A percentile compares a stretch with the other conserved stretches of the same genome.
Evolutionary conservation across 352 stramenopile species (phyloP).

Genomic region (Thalassiosira ordinaria): DNA sequence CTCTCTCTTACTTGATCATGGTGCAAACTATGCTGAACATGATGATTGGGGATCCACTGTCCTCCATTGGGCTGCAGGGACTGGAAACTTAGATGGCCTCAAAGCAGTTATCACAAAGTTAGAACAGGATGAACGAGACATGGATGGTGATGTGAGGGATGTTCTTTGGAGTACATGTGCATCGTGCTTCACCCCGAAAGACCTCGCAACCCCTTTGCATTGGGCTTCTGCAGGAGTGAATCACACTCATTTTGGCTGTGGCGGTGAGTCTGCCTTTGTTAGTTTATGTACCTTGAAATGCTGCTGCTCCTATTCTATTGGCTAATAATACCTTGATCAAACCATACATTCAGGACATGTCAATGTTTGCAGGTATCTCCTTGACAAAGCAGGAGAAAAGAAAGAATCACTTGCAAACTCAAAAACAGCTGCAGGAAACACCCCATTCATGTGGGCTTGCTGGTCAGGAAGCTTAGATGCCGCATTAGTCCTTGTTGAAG

Average conservation of each 20-base stretch:
- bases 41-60: constrained; percentile 66
- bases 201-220: constrained; percentile 73
- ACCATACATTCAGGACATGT: constrained; percentile 56
- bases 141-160: constrained; percentile 27
- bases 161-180: constrained; percentile 45
- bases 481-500: constrained; percentile 69
- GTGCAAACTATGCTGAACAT: constrained; percentile 69
- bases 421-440: constrained; percentile 71
- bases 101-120: constrained; percentile 47
- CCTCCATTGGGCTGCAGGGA: constrained; percentile 72
- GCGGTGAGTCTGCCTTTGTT: constrained; percentile 11
- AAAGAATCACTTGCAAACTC: constrained; percentile 64
- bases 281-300: not conserved
- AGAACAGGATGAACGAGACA: constrained; percentile 23
- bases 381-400: constrained; percentile 27
- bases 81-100: constrained; percentile 64
- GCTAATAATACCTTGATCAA: too few relatives aligned
- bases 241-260: constrained; percentile 69
- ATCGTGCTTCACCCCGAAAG: constrained; percentile 33
- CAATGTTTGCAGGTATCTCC: constrained; percentile 62
- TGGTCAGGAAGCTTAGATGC: constrained; percentile 74
- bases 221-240: constrained; percentile 71
- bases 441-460: constrained; percentile 77
- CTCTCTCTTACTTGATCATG: constrained; percentile 64
- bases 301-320: not conserved